A percentile compares a stretch with the other conserved stretches of the same genome.
Evolutionary conservation across 148 eudicot genomes (phyloP).

Genomic region (Cornus suecica): DNA sequence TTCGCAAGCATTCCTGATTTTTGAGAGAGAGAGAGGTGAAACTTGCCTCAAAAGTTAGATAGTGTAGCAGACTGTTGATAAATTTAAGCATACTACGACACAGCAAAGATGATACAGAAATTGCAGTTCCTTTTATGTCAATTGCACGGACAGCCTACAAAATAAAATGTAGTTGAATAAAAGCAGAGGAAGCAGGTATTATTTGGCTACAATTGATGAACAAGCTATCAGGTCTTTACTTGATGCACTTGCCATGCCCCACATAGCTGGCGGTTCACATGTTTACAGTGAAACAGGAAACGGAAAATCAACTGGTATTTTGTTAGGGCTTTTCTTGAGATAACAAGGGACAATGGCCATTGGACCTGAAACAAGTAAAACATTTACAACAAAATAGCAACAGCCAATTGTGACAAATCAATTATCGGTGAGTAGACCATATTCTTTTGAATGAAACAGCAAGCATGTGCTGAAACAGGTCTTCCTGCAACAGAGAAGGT

Average conservation of each 20-base stretch:
- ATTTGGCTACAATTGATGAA: slow-evolving; percentile 1
- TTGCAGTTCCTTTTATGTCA: slow-evolving; percentile 72
- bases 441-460: not conserved
- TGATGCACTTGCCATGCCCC: slow-evolving; percentile 98
- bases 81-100: slow-evolving; percentile 96
- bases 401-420: not conserved
- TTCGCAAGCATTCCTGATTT: too few relatives aligned
- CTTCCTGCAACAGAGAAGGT: not conserved
- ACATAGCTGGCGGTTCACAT: slow-evolving; percentile 93
- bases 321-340: slow-evolving; percentile 87
- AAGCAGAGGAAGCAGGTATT: slow-evolving; percentile 2
- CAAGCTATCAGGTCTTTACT: slow-evolving; percentile 40
- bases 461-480: not conserved
- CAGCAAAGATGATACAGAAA: slow-evolving; percentile 83
- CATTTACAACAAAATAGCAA: not conserved
- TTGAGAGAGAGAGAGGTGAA: not conserved
- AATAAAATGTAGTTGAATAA: slow-evolving; percentile 9
- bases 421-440: not conserved
- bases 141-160: slow-evolving; percentile 84
- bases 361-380: slow-evolving; percentile 56
- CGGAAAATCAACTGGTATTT: slow-evolving; percentile 95
- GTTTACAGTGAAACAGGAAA: slow-evolving; percentile 91
- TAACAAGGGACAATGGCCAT: slow-evolving; percentile 96
- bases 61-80: slow-evolving; percentile 84
- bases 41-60: slow-evolving; percentile 90